Percentiles rank a stretch among this genome's conserved stretches.
Evolutionary conservation across 2,329 filamentous ascomycete genomes (phyloP).

Genomic region (Alternaria novae-zelandiae): DNA sequence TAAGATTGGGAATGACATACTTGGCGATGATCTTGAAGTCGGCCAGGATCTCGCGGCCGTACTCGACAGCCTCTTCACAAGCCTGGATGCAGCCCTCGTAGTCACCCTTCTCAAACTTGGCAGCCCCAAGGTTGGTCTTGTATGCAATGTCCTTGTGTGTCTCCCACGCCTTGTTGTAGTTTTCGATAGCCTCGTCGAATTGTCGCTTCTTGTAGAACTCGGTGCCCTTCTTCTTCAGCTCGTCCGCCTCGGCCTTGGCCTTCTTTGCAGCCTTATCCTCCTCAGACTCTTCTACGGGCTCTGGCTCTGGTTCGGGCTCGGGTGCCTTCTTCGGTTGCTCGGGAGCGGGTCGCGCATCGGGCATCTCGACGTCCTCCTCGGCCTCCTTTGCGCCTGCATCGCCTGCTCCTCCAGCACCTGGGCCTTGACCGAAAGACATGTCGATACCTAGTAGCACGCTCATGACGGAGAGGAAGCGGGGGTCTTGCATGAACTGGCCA

Average conservation of each 20-base stretch:
- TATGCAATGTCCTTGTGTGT: conserved; percentile 96
- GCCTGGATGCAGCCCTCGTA: conserved; percentile 84
- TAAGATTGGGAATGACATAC: conserved; percentile 49
- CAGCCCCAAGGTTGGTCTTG: conserved; percentile 93
- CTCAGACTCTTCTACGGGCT: conserved; percentile 82
- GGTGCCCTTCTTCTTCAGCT: conserved; percentile 92
- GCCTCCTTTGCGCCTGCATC: conserved; percentile 54
- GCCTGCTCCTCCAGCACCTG: conserved; percentile 52
- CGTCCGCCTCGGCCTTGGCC: conserved; percentile 90
- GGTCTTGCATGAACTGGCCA: conserved; percentile 83
- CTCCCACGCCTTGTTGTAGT: conserved; percentile 96
- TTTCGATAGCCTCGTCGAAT: conserved; percentile 91
- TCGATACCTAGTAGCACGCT: conserved; percentile 93
- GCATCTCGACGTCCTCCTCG: conserved; percentile 80
- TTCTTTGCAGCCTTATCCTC: conserved; percentile 84
- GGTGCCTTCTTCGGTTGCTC: conserved; percentile 60
- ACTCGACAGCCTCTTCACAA: conserved; percentile 86
- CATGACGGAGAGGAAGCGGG: conserved; percentile 90
- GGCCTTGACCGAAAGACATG: conserved; percentile 72
- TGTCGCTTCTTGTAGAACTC: conserved; percentile 98
- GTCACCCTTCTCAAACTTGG: conserved; percentile 95
- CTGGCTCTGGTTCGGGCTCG: conserved; percentile 63
- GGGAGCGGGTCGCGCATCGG: conserved; percentile 66
- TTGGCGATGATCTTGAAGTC: conserved; percentile 99
- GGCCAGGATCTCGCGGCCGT: conserved; percentile 86